These are phyloP conservation scores for Trametes sanguinea DNA, from an alignment of 768 basidiomycete genomes.

Conservation along the genomic window DNA sequence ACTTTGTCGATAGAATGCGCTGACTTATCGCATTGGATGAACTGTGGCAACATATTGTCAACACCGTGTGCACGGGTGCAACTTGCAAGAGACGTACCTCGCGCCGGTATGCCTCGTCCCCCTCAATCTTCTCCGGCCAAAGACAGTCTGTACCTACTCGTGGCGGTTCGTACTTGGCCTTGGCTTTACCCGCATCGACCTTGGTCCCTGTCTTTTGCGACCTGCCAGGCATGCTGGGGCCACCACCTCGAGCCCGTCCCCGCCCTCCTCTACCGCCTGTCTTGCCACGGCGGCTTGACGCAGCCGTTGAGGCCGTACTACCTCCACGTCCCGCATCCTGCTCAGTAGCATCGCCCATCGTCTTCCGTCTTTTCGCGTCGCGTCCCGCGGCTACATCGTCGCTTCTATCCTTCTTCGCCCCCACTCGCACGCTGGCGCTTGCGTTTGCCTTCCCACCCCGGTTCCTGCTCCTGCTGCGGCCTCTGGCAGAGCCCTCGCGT, in stretches of 20 bases:
- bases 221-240: background rate
- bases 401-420: conserved; percentile 2
- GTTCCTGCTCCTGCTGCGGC: background rate
- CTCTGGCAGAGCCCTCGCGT: background rate
- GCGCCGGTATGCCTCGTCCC: conserved; percentile 18
- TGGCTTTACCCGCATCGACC: background rate
- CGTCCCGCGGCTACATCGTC: background rate
- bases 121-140: conserved; percentile 20
- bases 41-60: conserved; percentile 4
- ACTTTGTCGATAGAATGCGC: background rate
- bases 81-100: conserved; percentile 13
- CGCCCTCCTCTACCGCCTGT: background rate
- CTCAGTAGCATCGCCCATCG: background rate
- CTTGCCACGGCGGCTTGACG: background rate
- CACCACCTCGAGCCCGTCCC: background rate
- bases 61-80: too few species aligned
- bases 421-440: background rate
- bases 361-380: conserved; percentile 23
- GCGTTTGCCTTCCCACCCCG: background rate
- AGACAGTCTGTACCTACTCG: conserved; percentile 16
- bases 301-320: background rate
- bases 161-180: conserved; percentile 14
- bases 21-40: conserved; percentile 23
- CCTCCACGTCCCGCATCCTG: background rate
- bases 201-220: background rate